Percentiles rank a stretch among this genome's conserved stretches.
phyloP scores from a whole-genome alignment of 1,139 yeast species.

The Taiozyma sp. region DNA sequence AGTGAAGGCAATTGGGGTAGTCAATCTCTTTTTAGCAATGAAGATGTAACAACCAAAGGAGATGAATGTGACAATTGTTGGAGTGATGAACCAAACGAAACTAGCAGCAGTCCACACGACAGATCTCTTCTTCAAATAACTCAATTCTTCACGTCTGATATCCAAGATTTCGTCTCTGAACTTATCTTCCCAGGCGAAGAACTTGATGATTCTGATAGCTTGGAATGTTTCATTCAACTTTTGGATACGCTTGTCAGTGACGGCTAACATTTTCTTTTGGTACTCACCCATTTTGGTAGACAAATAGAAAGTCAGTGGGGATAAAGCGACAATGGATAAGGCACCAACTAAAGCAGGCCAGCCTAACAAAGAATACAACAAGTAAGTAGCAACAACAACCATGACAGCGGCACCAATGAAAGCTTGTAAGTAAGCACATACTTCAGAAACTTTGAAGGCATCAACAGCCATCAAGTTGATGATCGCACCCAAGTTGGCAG shows the following conservation, averaged over 20 bases:
- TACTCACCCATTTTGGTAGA: conserved; percentile 58
- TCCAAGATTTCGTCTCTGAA: conserved; percentile 69
- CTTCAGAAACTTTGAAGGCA: conserved; percentile 88
- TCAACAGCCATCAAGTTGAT: conserved; percentile 95
- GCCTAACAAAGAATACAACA: conserved; percentile 72
- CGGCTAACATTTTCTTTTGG: conserved; percentile 71
- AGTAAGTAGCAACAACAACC: conserved; percentile 59
- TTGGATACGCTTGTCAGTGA: conserved; percentile 88
- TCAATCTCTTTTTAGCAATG: conserved; percentile 61
- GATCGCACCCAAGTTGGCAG: conserved; percentile 85
- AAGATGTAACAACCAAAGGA: conserved; percentile 80
- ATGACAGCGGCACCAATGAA: conserved; percentile 70
- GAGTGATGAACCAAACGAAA: conserved; percentile 75
- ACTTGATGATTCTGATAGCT: conserved; percentile 88
- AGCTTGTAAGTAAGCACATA: conserved; percentile 84
- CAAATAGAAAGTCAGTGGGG: conserved; percentile 73
- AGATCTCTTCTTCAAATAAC: conserved; percentile 53
- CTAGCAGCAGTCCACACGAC: conserved; percentile 63
- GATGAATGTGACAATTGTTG: conserved; percentile 71
- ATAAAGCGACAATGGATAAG: conserved; percentile 50
- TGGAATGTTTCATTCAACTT: conserved; percentile 92
- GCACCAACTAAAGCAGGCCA: conserved; percentile 91
- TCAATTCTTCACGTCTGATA: conserved; percentile 71
- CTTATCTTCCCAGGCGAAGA: conserved; percentile 93
- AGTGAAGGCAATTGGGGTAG: conserved; percentile 94